These are phyloP conservation scores for Cocos nucifera DNA, from an alignment of 176 grass and related monocot species.

Conservation along the genomic window DNA sequence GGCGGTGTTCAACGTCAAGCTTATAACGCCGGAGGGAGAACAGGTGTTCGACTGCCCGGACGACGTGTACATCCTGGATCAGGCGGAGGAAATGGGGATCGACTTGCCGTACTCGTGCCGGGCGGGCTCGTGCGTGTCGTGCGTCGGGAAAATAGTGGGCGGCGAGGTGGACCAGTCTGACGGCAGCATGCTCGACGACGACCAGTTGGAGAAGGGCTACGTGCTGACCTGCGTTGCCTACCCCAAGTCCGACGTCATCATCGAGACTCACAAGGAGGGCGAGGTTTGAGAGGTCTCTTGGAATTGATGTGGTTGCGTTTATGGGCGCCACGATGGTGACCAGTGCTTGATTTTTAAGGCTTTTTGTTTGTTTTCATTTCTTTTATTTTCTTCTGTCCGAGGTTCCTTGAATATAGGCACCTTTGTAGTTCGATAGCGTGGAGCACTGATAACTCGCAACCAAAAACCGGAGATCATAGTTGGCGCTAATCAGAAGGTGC, in stretches of 20 bases:
- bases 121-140: constrained; percentile 79
- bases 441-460: no score
- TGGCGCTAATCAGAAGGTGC: no score
- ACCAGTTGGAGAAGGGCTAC: constrained; percentile 57
- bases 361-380: no score
- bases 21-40: constrained; percentile 51
- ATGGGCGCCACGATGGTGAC: no score
- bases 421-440: no score
- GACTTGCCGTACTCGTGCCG: constrained; percentile 91
- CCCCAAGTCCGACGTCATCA: constrained; percentile 59
- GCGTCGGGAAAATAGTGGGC: constrained; percentile 43
- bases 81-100: constrained; percentile 47
- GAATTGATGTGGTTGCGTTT: no score
- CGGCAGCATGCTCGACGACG: constrained; percentile 74
- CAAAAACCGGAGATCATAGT: no score
- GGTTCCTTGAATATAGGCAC: no score
- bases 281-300: constrained; percentile 24
- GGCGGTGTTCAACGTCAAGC: constrained; percentile 80
- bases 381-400: no score
- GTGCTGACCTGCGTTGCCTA: constrained; percentile 84
- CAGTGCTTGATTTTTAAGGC: no score
- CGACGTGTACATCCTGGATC: constrained; percentile 73
- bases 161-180: constrained; percentile 74
- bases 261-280: constrained; percentile 88
- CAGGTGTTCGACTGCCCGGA: constrained; percentile 61